Conservation (phyloP, 2,329 filamentous ascomycete species). For the Simplicillium aogashimaense region DNA sequence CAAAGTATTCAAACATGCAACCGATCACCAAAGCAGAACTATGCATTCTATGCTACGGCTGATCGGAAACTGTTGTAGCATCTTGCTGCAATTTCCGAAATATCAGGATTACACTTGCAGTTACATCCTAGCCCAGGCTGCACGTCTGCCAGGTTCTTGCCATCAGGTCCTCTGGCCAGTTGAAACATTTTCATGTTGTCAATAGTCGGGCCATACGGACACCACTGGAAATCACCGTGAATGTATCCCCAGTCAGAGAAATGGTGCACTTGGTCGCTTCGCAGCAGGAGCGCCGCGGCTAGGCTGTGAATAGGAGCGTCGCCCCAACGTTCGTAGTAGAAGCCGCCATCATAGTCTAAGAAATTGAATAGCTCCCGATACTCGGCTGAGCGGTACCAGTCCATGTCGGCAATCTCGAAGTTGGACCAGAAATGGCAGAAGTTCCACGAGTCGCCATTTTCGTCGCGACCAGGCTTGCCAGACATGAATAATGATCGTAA, state of each 20-base stretch:
- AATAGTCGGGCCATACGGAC: conserved; percentile 11
- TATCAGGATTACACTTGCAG: conserved; percentile 6
- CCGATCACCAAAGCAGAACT: no score
- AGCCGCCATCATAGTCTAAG: conserved; percentile 29
- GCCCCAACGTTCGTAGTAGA: conserved; percentile 35
- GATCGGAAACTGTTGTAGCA: conserved; percentile 5
- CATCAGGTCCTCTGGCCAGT: conserved; percentile 2
- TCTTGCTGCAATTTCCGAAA: conserved; percentile 1
- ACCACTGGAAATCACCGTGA: conserved; percentile 22
- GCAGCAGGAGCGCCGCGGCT: conserved; percentile 29
- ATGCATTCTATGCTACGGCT: not conserved
- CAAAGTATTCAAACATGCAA: no score
- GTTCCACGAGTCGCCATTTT: conserved; percentile 30
- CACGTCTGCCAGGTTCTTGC: not conserved
- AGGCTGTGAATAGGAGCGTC: conserved; percentile 33
- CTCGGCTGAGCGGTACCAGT: conserved; percentile 28
- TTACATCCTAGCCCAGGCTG: conserved; percentile 7
- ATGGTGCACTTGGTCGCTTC: conserved; percentile 28
- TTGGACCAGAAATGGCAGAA: conserved; percentile 38
- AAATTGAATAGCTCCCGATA: conserved; percentile 31
- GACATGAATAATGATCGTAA: conserved; percentile 25
- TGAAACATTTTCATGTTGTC: conserved; percentile 2
- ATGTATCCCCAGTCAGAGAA: conserved; percentile 33
- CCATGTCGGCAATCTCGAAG: conserved; percentile 35
- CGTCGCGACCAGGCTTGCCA: conserved; percentile 24